Evolutionary conservation across 352 stramenopile genomes (phyloP).

Genomic region (Aphanomyces astaci): DNA sequence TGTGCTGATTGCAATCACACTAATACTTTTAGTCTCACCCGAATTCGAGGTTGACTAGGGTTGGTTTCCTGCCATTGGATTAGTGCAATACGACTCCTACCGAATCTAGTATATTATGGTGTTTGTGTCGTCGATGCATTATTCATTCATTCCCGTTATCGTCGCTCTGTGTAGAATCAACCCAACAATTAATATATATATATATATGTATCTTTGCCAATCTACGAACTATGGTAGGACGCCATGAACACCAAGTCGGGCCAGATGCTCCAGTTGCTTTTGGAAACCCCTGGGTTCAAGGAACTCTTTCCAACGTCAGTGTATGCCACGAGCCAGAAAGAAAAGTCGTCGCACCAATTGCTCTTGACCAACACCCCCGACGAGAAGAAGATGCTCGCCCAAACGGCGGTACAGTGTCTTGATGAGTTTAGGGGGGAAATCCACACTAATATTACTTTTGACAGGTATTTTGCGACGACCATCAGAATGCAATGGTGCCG

Average conservation of each 20-base stretch:
- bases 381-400: constrained; percentile 63
- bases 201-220: too few species aligned
- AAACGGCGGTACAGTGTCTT: constrained; percentile 37
- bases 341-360: constrained; percentile 37
- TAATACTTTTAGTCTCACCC: too few species aligned
- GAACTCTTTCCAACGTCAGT: constrained; percentile 50
- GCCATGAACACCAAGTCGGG: constrained; percentile 78
- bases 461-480: constrained; percentile 19
- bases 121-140: too few species aligned
- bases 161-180: too few species aligned
- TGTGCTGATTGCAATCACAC: too few species aligned
- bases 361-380: constrained; percentile 48
- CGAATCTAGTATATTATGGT: too few species aligned
- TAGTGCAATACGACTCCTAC: too few species aligned
- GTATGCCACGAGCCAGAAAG: constrained; percentile 30
- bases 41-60: too few species aligned
- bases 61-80: too few species aligned
- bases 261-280: constrained; percentile 72
- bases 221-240: constrained; percentile 34
- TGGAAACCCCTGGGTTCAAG: constrained; percentile 78
- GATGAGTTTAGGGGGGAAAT: neutral
- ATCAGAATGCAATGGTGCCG: constrained; percentile 9
- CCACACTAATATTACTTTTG: neutral
- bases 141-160: too few species aligned
- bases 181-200: too few species aligned